Percentiles rank a stretch among this genome's conserved stretches.
Conservation (phyloP, 768 basidiomycete genomes). For the Suillus weaverae region DNA sequence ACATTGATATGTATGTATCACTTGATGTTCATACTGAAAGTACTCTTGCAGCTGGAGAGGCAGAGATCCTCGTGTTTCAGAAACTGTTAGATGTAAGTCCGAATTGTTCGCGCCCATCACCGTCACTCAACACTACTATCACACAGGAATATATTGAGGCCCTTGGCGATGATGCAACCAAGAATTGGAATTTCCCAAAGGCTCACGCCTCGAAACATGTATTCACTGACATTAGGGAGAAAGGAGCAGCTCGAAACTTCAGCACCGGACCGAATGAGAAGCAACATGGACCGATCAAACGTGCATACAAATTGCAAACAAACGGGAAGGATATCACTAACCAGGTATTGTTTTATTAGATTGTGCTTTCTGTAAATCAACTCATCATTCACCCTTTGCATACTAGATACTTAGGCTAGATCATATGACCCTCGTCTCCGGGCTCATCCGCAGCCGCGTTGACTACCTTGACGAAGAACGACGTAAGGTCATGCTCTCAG, state of each 20-base stretch:
- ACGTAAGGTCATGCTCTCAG: neutral
- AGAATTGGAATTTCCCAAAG: conserved; percentile 5
- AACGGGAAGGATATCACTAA: neutral
- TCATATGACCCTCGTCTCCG: neutral
- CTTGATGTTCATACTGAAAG: conserved; percentile 33
- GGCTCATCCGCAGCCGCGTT: neutral
- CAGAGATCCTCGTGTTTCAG: conserved; percentile 20
- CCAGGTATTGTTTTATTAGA: neutral
- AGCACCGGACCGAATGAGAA: neutral
- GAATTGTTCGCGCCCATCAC: too few species aligned
- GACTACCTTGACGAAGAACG: neutral
- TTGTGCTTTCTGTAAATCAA: neutral
- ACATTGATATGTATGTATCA: conserved; percentile 29
- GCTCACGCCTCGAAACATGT: neutral
- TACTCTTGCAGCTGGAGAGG: conserved; percentile 22
- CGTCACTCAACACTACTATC: neutral
- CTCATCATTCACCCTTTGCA: too few species aligned
- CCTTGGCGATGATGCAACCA: neutral
- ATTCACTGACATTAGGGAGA: neutral
- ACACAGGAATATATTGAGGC: neutral
- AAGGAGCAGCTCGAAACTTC: neutral
- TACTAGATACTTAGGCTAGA: neutral
- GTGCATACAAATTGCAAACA: neutral
- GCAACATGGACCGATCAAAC: neutral
- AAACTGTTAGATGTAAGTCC: too few species aligned